phyloP scores from a whole-genome alignment of 352 stramenopile genomes.

The Hyaloperonospora brassicae region DNA sequence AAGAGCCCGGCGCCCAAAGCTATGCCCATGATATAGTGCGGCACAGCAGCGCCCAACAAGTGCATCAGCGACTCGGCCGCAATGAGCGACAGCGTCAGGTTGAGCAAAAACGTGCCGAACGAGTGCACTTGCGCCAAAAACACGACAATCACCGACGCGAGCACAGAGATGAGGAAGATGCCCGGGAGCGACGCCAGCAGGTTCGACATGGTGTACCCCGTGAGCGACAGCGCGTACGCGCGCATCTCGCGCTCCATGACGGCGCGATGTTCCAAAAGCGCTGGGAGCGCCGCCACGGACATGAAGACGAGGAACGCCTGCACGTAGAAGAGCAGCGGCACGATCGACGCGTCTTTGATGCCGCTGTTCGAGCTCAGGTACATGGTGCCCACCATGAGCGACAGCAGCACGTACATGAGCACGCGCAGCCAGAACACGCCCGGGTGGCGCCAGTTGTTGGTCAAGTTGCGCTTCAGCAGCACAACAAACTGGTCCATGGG shows the following conservation, averaged over 20 bases:
- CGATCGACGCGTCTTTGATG: slow-evolving; percentile 30
- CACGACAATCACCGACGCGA: slow-evolving; percentile 49
- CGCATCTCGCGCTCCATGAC: slow-evolving; percentile 81
- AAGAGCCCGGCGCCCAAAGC: slow-evolving; percentile 70
- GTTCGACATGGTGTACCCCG: slow-evolving; percentile 73
- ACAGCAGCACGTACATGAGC: slow-evolving; percentile 75
- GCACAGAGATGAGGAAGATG: slow-evolving; percentile 55
- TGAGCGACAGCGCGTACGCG: slow-evolving; percentile 44
- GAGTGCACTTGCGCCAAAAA: slow-evolving; percentile 47
- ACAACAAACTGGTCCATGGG: slow-evolving; percentile 51
- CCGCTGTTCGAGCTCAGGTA: slow-evolving; percentile 43
- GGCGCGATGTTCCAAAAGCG: slow-evolving; percentile 74
- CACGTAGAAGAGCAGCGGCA: slow-evolving; percentile 84
- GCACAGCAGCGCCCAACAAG: slow-evolving; percentile 65
- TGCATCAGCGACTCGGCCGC: slow-evolving; percentile 77
- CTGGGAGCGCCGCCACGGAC: slow-evolving; percentile 82
- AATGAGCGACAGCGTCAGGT: slow-evolving; percentile 70
- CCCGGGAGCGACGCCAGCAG: slow-evolving; percentile 64
- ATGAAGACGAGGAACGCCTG: slow-evolving; percentile 90
- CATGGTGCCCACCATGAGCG: slow-evolving; percentile 72
- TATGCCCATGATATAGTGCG: slow-evolving; percentile 85
- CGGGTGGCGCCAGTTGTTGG: slow-evolving; percentile 64
- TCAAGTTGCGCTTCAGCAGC: slow-evolving; percentile 50
- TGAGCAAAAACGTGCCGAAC: slow-evolving; percentile 57
- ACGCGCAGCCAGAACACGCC: slow-evolving; percentile 78